Evolutionary conservation across 2,329 filamentous ascomycete genomes (phyloP).

Genomic region (Cladophialophora chaetospira): DNA sequence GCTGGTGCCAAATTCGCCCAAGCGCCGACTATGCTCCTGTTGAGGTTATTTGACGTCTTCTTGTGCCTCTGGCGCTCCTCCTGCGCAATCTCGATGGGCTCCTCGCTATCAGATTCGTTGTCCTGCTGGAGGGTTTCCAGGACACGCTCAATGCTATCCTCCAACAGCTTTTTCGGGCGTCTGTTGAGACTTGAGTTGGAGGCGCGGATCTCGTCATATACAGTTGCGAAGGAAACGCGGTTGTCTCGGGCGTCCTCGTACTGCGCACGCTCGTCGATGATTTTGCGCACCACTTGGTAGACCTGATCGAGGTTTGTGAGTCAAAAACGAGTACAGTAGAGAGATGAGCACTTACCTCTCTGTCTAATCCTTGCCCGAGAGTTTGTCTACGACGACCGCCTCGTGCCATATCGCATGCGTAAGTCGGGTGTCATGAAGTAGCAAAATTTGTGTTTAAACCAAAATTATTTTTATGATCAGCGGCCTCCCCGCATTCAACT

Average conservation of each 20-base stretch:
- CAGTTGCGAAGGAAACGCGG: slow-evolving; percentile 57
- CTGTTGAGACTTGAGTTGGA: slow-evolving; percentile 87
- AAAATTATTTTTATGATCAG: not conserved
- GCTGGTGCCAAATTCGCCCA: slow-evolving; percentile 48
- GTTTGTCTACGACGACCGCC: slow-evolving; percentile 48
- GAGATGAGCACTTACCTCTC: slow-evolving; percentile 52
- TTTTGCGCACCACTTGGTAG: slow-evolving; percentile 76
- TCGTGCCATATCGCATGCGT: slow-evolving; percentile 41
- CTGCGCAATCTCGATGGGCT: slow-evolving; percentile 50
- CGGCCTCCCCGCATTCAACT: no score
- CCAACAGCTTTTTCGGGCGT: slow-evolving; percentile 76
- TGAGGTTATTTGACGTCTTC: slow-evolving; percentile 60
- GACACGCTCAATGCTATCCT: slow-evolving; percentile 83
- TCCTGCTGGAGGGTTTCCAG: slow-evolving; percentile 70
- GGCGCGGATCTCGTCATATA: slow-evolving; percentile 78
- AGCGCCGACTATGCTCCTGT: slow-evolving; percentile 63
- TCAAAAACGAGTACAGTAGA: not conserved
- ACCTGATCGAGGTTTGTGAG: slow-evolving; percentile 50
- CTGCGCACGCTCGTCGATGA: slow-evolving; percentile 66
- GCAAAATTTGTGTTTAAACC: no score
- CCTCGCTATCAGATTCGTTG: slow-evolving; percentile 52
- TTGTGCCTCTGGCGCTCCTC: slow-evolving; percentile 34
- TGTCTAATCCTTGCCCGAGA: slow-evolving; percentile 61
- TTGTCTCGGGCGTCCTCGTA: slow-evolving; percentile 45
- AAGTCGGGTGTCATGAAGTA: no score